phyloP scores from a whole-genome alignment of 2,329 filamentous ascomycete genomes.

The Zymoseptoria crescenta region DNA sequence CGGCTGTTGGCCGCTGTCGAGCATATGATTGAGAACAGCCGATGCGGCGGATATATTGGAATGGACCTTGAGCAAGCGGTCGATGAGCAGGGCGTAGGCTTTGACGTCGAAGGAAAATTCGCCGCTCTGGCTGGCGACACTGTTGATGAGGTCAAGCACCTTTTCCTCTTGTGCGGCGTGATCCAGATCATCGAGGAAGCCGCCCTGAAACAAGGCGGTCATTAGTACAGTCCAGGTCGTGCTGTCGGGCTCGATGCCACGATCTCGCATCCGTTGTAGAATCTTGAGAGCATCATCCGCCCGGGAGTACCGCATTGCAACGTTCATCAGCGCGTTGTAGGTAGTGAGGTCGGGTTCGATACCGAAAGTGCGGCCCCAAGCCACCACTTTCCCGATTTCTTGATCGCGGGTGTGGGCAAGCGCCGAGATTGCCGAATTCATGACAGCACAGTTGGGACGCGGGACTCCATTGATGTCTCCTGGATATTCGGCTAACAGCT shows the following conservation, averaged over 20 bases:
- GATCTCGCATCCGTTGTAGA: conserved; percentile 35
- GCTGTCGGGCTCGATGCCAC: conserved; percentile 41
- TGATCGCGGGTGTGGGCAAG: conserved; percentile 47
- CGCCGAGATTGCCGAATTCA: conserved; percentile 64
- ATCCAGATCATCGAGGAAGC: conserved; percentile 34
- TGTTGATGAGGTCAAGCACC: conserved; percentile 50
- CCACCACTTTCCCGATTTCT: conserved; percentile 47
- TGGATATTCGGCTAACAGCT: conserved; percentile 16
- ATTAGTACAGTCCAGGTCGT: conserved; percentile 68
- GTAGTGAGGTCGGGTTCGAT: conserved; percentile 28
- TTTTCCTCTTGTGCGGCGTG: conserved; percentile 44
- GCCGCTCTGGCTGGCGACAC: conserved; percentile 50
- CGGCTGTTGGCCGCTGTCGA: conserved; percentile 41
- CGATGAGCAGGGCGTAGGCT: conserved; percentile 63
- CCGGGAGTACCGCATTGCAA: conserved; percentile 23
- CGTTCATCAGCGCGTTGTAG: conserved; percentile 28
- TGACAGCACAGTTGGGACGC: conserved; percentile 53
- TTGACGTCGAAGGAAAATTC: conserved; percentile 46
- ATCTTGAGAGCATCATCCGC: conserved; percentile 30
- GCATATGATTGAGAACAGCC: conserved; percentile 57
- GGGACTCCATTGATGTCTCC: conserved; percentile 37
- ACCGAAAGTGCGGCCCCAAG: conserved; percentile 33
- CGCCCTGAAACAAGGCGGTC: conserved; percentile 49
- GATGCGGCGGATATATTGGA: conserved; percentile 46
- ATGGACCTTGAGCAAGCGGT: conserved; percentile 49